A percentile compares a stretch with the other conserved stretches of the same genome.
Evolutionary conservation across 2,329 filamentous ascomycete species (phyloP).

Genomic region (Penicillium sp.): DNA sequence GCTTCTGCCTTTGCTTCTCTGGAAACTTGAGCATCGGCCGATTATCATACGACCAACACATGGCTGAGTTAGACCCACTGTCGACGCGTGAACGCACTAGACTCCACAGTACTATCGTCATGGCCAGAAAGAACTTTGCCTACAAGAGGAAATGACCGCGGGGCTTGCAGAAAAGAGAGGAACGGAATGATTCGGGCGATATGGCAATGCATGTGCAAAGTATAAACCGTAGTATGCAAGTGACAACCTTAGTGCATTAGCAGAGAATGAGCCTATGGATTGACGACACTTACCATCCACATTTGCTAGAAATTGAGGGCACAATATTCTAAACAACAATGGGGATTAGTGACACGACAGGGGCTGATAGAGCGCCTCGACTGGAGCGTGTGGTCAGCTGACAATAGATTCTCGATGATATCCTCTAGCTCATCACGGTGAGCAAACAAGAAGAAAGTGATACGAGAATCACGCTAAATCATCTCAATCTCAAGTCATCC

Average conservation of each 20-base stretch:
- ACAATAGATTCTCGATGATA: neutral
- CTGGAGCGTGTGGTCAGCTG: conserved; percentile 5
- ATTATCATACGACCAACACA: conserved; percentile 17
- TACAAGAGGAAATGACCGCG: neutral
- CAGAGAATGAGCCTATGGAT: neutral
- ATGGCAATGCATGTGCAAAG: neutral
- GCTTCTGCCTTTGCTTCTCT: neutral
- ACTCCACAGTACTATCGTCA: neutral
- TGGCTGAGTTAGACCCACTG: conserved; percentile 2
- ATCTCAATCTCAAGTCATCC: neutral
- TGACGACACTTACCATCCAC: neutral
- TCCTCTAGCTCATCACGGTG: neutral
- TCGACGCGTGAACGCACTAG: conserved; percentile 1
- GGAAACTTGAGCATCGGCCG: neutral
- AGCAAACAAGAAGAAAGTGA: neutral
- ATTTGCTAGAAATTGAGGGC: too few relatives aligned
- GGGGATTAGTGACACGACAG: conserved; percentile 2
- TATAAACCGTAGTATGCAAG: neutral
- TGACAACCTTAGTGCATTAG: neutral
- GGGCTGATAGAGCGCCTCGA: neutral
- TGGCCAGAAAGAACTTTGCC: neutral
- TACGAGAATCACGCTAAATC: neutral
- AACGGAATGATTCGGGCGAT: neutral
- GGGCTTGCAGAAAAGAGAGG: neutral
- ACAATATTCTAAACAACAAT: too few relatives aligned